Conservation (phyloP, 1,284 basidiomycete species). For the Trichosporon sp. region DNA sequence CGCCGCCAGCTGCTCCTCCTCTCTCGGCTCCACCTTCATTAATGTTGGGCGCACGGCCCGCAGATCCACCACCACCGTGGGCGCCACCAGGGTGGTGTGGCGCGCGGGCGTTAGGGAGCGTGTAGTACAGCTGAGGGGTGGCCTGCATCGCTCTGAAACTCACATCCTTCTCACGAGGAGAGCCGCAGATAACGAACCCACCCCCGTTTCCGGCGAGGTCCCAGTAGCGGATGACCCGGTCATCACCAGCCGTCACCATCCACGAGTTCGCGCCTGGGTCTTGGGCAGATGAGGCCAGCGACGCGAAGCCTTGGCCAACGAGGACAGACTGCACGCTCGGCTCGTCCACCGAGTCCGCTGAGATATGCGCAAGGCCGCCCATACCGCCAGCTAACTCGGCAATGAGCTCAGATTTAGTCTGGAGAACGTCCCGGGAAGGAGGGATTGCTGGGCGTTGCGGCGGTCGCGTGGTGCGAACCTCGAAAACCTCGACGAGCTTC, state of each 20-base stretch:
- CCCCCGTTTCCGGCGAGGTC: conserved; percentile 34
- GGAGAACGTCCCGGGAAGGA: conserved; percentile 20
- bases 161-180: conserved; percentile 44
- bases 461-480: conserved; percentile 31
- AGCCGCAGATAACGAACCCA: conserved; percentile 45
- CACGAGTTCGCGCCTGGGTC: conserved; percentile 11
- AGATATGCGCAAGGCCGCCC: conserved; percentile 12
- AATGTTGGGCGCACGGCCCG: neutral
- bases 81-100: neutral
- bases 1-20: neutral
- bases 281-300: conserved; percentile 29
- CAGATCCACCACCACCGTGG: neutral
- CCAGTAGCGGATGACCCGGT: conserved; percentile 47
- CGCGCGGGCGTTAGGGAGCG: conserved; percentile 27
- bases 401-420: conserved; percentile 31
- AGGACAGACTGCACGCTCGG: conserved; percentile 28
- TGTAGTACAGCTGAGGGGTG: conserved; percentile 26
- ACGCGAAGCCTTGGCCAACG: conserved; percentile 31
- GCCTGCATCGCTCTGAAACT: conserved; percentile 29
- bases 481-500: conserved; percentile 47
- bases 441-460: neutral
- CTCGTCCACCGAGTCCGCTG: conserved; percentile 13
- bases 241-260: conserved; percentile 45
- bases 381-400: conserved; percentile 26
- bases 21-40: neutral